phyloP scores from a whole-genome alignment of 1,284 basidiomycete genomes.

The Irpex sp. region DNA sequence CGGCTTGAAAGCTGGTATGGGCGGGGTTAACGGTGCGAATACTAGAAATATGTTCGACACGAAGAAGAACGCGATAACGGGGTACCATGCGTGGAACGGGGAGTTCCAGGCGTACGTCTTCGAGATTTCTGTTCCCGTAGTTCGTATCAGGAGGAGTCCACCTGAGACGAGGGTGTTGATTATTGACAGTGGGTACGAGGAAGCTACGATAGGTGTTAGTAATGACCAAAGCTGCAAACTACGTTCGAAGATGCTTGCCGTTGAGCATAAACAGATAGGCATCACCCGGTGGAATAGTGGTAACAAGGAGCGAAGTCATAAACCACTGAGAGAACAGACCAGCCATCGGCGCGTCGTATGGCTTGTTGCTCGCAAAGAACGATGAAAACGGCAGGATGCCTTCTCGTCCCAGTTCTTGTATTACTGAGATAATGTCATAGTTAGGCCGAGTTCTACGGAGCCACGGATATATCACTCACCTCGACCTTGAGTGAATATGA shows the following conservation, averaged over 20 bases:
- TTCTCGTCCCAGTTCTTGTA: conserved; percentile 69
- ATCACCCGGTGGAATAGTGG: conserved; percentile 58
- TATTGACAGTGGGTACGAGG: conserved; percentile 29
- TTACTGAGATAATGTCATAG: conserved; percentile 35
- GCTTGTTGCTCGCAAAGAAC: conserved; percentile 63
- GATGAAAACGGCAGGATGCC: conserved; percentile 59
- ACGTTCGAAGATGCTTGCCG: conserved; percentile 33
- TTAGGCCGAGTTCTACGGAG: background rate
- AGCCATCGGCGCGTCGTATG: conserved; percentile 55
- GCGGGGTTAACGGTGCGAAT: conserved; percentile 57
- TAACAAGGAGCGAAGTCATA: conserved; percentile 45
- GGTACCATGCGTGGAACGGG: conserved; percentile 53
- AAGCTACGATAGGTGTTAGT: background rate
- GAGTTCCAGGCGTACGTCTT: conserved; percentile 52
- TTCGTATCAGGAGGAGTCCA: conserved; percentile 57
- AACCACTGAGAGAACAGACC: conserved; percentile 57
- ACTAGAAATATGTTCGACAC: conserved; percentile 62
- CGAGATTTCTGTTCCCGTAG: conserved; percentile 30
- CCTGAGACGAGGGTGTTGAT: conserved; percentile 59
- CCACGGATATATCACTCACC: conserved; percentile 29
- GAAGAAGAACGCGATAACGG: conserved; percentile 50
- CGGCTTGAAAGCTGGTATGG: conserved; percentile 41
- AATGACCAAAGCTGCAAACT: background rate
- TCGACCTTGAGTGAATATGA: conserved; percentile 62
- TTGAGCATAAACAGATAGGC: conserved; percentile 67